phyloP scores from a whole-genome alignment of 2,329 filamentous ascomycete genomes.

The Fusarium gaditjirri region DNA sequence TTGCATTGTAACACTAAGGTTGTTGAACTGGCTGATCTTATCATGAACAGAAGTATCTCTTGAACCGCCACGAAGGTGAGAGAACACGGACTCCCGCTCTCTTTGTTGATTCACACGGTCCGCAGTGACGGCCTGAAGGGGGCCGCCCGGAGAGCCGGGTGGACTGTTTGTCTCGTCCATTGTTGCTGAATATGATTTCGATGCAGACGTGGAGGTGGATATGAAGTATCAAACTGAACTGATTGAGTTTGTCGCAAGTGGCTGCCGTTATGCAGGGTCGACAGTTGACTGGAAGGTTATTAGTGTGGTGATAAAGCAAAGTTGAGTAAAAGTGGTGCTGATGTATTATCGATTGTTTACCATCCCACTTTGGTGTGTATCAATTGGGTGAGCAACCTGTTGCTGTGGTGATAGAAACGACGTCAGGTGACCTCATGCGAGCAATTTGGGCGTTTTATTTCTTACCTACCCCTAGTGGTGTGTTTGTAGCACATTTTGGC shows the following conservation, averaged over 20 bases:
- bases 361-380: constrained; percentile 30
- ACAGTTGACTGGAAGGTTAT: constrained; percentile 23
- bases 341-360: constrained; percentile 40
- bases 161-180: constrained; percentile 54
- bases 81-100: constrained; percentile 52
- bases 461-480: constrained; percentile 15
- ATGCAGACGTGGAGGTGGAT: background rate
- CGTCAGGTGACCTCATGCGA: constrained; percentile 36
- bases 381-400: background rate
- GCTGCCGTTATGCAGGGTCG: constrained; percentile 11
- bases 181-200: constrained; percentile 1
- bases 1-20: constrained; percentile 69
- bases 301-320: constrained; percentile 22
- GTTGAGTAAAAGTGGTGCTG: constrained; percentile 25
- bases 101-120: constrained; percentile 69
- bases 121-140: constrained; percentile 70
- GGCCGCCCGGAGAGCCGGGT: constrained; percentile 64
- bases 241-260: constrained; percentile 5
- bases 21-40: constrained; percentile 79
- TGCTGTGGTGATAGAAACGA: constrained; percentile 7
- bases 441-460: background rate
- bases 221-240: background rate
- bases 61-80: constrained; percentile 51
- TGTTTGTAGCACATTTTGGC: constrained; percentile 3
- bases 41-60: constrained; percentile 72